Percentiles rank a stretch among this genome's conserved stretches.
Conservation (phyloP, 2,329 filamentous ascomycete species). For the Nemania sp. region DNA sequence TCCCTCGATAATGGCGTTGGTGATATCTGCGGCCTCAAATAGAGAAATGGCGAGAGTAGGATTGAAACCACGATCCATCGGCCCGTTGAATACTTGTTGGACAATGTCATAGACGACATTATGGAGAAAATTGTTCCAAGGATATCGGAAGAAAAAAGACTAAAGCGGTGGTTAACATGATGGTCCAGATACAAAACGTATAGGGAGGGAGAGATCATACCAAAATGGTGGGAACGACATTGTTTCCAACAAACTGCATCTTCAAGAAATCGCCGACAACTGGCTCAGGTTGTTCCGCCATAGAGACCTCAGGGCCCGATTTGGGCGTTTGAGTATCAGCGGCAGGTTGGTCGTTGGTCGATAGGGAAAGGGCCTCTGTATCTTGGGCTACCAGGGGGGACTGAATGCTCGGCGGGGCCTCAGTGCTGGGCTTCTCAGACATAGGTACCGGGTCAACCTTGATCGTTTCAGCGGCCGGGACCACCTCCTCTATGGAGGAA, state of each 20-base stretch:
- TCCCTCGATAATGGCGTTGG: conserved; percentile 90
- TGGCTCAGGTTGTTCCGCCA: conserved; percentile 60
- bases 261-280: conserved; percentile 96
- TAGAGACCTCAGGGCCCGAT: conserved; percentile 21
- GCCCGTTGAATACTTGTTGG: conserved; percentile 98
- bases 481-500: not conserved
- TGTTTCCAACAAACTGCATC: conserved; percentile 94
- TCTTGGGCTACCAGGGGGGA: conserved; percentile 6
- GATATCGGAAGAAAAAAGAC: conserved; percentile 98
- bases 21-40: conserved; percentile 91
- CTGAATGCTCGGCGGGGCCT: conserved; percentile 13
- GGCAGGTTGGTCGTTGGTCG: conserved; percentile 17
- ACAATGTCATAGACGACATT: conserved; percentile 99
- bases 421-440: not conserved
- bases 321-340: conserved; percentile 3
- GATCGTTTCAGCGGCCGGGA: not conserved
- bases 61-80: conserved; percentile 96
- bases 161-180: conserved; percentile 53
- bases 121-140: conserved; percentile 99
- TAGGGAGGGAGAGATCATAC: conserved; percentile 64
- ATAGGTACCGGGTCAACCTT: not conserved
- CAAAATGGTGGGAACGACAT: conserved; percentile 93
- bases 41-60: conserved; percentile 89
- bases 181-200: not conserved
- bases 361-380: not conserved